Base-by-base conservation (phyloP, 345 rosid species). In the Mercurialis annua region DNA sequence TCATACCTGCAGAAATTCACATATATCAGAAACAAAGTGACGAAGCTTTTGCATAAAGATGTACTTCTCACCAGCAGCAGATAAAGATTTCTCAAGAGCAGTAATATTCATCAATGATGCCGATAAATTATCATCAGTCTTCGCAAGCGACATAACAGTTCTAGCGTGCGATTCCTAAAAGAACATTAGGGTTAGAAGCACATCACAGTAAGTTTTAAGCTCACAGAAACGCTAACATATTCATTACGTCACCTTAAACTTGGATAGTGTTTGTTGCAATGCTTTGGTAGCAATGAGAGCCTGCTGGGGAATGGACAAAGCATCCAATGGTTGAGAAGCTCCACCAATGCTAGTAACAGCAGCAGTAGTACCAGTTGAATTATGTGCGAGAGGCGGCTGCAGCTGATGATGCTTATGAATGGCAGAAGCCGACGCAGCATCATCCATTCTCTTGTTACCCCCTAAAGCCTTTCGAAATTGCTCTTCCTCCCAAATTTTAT, bases 21-120 rank as follows among this genome's bases (percentile, higher is more conserved):
- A 91, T 80, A 89, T 73, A 83, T 86, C 90, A 84, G 99, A 87
- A 81, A 94, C 79, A 81, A 83, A 94, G 87, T 87, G 84, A 82
- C 95, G 95, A 76, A 94, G 92, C 86, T 89, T 89, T 85, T 94
- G 98, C 99, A 89, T 86, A 88, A 89, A 94, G 80, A 94, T 82
- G 91, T 82, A 94, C 96, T 87, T 91, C 88, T 94, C 98, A 81
- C 92, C 92, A 66, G 98, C 96, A 53, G 89, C 93, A 73, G 90
- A 69, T 51, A 86, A 76, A 74, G 96, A 81, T 64, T 78, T 85
- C 66, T 94, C 98, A 66, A 91, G 90, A 57, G 81, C 80, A 74
- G 87, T 80, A 70, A 90, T 84, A 76, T 84, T 86, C 80, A 86
- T 68, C 68, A 90, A 85, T 1, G 99, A 91, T 68, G 87, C 76